These are phyloP conservation scores for Erucastrum elatum DNA, from an alignment of 345 rosid genomes.

Conservation along the genomic window DNA sequence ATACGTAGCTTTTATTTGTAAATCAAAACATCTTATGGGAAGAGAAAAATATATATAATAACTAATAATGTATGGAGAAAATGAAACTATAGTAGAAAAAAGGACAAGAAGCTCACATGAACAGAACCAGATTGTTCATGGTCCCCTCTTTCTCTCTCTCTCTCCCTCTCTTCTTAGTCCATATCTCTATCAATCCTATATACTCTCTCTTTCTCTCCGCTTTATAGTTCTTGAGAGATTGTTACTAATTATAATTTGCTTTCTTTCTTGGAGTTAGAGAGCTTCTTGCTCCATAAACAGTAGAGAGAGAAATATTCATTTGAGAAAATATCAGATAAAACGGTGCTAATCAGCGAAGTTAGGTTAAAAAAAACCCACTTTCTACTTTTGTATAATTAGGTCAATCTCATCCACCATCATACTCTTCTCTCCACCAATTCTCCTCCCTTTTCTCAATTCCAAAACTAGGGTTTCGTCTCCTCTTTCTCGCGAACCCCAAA, in stretches of 20 bases:
- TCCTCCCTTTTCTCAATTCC: constrained; percentile 11
- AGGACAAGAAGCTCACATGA: constrained; percentile 47
- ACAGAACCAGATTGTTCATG: constrained; percentile 44
- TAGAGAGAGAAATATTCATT: constrained; percentile 22
- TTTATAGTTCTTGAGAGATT: constrained; percentile 26
- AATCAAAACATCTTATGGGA: constrained; percentile 12
- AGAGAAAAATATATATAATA: constrained; percentile 19
- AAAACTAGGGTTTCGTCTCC: constrained; percentile 35
- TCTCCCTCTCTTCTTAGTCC: constrained; percentile 10
- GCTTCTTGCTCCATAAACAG: constrained; percentile 25
- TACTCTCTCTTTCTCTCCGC: background rate
- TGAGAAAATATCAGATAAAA: constrained; percentile 12
- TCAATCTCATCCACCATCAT: constrained; percentile 43
- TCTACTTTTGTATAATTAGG: constrained; percentile 38
- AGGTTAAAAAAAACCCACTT: constrained; percentile 33
- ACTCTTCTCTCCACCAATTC: constrained; percentile 20
- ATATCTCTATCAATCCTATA: constrained; percentile 36
- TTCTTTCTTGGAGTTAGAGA: constrained; percentile 16
- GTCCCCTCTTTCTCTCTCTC: constrained; percentile 24
- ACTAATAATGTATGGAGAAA: constrained; percentile 11
- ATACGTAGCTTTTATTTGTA: background rate
- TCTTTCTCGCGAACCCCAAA: background rate
- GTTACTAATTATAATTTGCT: constrained; percentile 5
- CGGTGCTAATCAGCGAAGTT: constrained; percentile 38
- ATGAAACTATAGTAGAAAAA: constrained; percentile 35